Evolutionary conservation across 352 stramenopile genomes (phyloP).

Genomic region (Pythium folliculosum): DNA sequence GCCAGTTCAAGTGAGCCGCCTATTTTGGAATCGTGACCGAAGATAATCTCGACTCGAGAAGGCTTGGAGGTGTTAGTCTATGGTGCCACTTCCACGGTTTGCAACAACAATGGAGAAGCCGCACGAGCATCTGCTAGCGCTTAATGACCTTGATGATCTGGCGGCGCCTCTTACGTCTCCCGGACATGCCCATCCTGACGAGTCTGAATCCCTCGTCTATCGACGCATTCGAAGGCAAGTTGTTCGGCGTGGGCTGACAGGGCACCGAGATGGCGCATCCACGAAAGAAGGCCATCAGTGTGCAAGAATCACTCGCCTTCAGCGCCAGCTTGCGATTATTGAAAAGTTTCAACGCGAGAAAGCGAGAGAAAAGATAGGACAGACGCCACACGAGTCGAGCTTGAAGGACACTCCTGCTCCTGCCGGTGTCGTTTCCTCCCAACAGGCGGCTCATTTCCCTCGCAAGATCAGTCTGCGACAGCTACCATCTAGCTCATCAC

Average conservation of each 20-base stretch:
- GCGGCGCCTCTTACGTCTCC: background rate
- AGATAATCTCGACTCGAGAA: background rate
- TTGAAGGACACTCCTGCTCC: background rate
- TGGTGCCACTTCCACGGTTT: background rate
- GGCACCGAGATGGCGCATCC: constrained; percentile 16
- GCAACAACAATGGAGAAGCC: constrained; percentile 10
- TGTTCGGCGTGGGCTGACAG: constrained; percentile 21
- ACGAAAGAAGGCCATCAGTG: constrained; percentile 12
- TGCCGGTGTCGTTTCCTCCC: background rate
- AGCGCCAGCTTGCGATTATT: constrained; percentile 31
- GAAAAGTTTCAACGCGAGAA: constrained; percentile 24
- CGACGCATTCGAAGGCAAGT: constrained; percentile 22
- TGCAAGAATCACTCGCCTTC: constrained; percentile 14
- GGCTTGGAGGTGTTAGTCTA: background rate
- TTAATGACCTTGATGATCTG: background rate
- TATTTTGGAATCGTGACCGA: constrained; percentile 13
- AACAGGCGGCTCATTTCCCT: background rate
- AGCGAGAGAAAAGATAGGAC: background rate
- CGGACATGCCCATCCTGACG: background rate
- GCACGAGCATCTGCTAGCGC: constrained; percentile 17
- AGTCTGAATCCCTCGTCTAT: constrained; percentile 23
- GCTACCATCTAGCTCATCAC: constrained; percentile 2
- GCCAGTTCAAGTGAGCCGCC: background rate
- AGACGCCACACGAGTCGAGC: background rate
- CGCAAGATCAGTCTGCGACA: constrained; percentile 27